These are phyloP conservation scores for Nigrospora osmanthi DNA, from an alignment of 2,329 filamentous ascomycete species.

Conservation along the genomic window DNA sequence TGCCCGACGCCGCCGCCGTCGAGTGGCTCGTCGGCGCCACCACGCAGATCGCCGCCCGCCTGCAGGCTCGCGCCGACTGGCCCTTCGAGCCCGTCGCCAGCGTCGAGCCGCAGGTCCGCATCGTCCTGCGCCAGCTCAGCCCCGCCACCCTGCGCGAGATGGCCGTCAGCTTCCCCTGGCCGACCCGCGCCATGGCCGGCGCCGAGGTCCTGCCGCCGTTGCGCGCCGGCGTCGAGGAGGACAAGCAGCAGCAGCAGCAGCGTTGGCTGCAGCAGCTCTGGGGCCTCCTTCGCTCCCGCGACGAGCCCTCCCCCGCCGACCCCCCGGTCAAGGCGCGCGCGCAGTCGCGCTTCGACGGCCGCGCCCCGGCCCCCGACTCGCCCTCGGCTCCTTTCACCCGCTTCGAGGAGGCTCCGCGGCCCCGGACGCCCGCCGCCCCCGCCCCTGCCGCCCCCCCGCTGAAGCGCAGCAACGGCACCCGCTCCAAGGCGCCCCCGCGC, in stretches of 20 bases:
- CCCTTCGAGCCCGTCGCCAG: constrained; percentile 19
- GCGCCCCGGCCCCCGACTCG: too few relatives aligned
- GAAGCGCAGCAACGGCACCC: constrained; percentile 6
- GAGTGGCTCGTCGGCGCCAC: constrained; percentile 24
- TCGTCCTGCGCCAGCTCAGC: constrained; percentile 21
- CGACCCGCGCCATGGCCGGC: constrained; percentile 21
- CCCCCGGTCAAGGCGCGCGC: too few relatives aligned
- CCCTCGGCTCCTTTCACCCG: neutral
- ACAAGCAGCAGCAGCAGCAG: neutral
- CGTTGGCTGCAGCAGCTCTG: neutral
- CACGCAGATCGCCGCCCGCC: constrained; percentile 14
- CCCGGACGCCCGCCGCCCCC: too few relatives aligned
- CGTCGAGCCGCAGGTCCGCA: constrained; percentile 16
- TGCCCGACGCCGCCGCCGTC: constrained; percentile 22
- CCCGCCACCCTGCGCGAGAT: constrained; percentile 23
- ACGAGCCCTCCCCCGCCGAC: neutral
- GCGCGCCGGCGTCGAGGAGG: neutral
- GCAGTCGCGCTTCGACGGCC: neutral
- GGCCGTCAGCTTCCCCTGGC: constrained; percentile 28
- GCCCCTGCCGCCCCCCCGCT: too few relatives aligned
- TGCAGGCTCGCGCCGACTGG: constrained; percentile 22
- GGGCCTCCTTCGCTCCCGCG: neutral
- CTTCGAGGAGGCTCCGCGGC: neutral
- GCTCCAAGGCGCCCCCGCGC: neutral
- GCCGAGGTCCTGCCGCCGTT: constrained; percentile 22